These are phyloP conservation scores for Pachyrhizus erosus DNA, from an alignment of 306 rosid species.

Conservation along the genomic window DNA sequence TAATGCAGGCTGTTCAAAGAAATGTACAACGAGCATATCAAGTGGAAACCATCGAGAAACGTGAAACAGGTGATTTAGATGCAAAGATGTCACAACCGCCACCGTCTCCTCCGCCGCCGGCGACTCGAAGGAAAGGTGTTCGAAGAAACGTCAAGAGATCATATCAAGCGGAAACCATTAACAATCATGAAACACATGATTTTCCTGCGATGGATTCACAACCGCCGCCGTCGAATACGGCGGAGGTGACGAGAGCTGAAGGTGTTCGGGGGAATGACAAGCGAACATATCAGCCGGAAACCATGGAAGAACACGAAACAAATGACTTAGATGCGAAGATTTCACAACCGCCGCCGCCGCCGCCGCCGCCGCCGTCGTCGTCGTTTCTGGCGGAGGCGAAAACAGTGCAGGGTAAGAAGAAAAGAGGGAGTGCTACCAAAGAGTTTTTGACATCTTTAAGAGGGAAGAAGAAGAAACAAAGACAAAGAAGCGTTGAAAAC, in stretches of 20 bases:
- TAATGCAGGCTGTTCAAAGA: background rate
- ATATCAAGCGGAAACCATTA: background rate
- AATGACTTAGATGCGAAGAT: conserved; percentile 3
- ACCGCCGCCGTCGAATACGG: conserved; percentile 21
- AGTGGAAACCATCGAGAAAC: background rate
- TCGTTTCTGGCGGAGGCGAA: conserved; percentile 37
- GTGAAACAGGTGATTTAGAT: background rate
- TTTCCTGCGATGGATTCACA: background rate
- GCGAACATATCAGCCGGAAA: conserved; percentile 42
- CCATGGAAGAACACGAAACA: background rate
- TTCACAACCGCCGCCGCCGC: background rate
- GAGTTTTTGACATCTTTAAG: conserved; percentile 58
- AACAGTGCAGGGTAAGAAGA: conserved; percentile 55
- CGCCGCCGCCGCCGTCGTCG: conserved; percentile 23
- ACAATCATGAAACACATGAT: background rate
- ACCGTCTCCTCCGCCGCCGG: conserved; percentile 11
- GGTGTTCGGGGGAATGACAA: conserved; percentile 41
- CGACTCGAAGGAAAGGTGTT: background rate
- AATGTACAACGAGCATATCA: background rate
- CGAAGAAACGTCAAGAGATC: background rate
- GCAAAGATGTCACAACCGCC: background rate
- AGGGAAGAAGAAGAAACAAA: conserved; percentile 75
- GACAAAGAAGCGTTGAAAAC: conserved; percentile 72
- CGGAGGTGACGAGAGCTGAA: background rate
- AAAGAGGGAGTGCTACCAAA: conserved; percentile 62